Evolutionary conservation across 2,329 filamentous ascomycete genomes (phyloP), one percentile per base, ranked within the genome.

Genomic region (Tolypocladium inflatum): DNA sequence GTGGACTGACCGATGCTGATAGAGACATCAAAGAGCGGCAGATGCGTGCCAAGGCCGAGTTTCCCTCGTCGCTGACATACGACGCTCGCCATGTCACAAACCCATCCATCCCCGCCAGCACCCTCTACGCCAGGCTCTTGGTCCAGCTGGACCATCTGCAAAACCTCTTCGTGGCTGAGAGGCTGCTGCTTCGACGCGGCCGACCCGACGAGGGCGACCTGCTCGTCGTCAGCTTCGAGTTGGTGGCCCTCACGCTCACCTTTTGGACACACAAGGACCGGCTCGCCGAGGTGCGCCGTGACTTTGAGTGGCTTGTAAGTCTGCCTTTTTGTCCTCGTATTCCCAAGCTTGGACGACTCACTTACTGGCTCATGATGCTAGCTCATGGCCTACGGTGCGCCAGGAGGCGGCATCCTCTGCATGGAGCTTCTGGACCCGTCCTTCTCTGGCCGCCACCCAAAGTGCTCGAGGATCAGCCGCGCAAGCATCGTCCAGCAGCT

Each of bases 81-180:
- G 42, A 50, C 8, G 26, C 51, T 30, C 41, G 57, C 3, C 81
- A 84, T 63, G 65, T 84, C 56, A 69, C 75, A 1, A 72, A 80
- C 35, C 66, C 78, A 1, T 69, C 79, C 53, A 68, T 74, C 9
- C 70, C 76, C 39, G 75, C 70, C 1, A 64, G 67, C 0, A 58
- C 23, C 13, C 43, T 80, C 1, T 78, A 78, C 57, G 69, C 72
- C n/a, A 70, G 77, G 4, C 72, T 80, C 23, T 68, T 83, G 5
- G 67, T 80, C 2, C 72, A 73, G 10, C 72, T 82, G 2, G 74
- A 78, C 54, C 76, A 80, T 54, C 70, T 83, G 0, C 78, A 84
- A 43, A 83, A 82, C 55, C 71, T 80, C 11, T 84, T 86, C 61
- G 74, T 85, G 33, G 70, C 85, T 39, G 79, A 85, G 61, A 74